Conservation (phyloP, 129 eudicot genomes). For the Tagetes erecta region DNA sequence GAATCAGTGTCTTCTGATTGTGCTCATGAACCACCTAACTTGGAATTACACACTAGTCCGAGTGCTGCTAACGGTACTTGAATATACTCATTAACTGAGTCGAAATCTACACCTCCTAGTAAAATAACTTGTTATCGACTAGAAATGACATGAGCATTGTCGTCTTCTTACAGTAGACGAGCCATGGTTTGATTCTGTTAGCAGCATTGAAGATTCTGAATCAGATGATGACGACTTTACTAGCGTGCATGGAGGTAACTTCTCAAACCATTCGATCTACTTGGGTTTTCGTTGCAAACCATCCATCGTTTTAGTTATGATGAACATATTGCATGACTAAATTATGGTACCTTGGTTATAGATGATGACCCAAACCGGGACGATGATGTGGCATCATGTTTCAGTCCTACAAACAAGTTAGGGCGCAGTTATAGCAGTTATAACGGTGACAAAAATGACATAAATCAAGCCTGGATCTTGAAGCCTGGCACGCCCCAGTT, state of each 20-base stretch:
- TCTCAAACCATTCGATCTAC: constrained; percentile 3
- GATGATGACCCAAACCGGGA: constrained; percentile 46
- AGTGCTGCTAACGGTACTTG: constrained; percentile 53
- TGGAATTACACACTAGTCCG: constrained; percentile 65
- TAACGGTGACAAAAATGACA: constrained; percentile 55
- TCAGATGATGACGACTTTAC: constrained; percentile 83
- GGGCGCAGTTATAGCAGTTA: constrained; percentile 64
- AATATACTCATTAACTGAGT: neutral
- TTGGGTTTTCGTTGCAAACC: constrained; percentile 11
- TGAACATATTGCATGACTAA: neutral
- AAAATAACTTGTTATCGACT: neutral
- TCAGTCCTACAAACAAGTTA: constrained; percentile 43
- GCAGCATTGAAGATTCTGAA: constrained; percentile 66
- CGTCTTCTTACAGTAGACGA: constrained; percentile 61
- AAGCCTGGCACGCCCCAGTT: constrained; percentile 52
- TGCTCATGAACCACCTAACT: constrained; percentile 53
- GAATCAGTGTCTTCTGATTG: constrained; percentile 60
- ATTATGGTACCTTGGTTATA: neutral
- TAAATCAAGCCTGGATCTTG: constrained; percentile 42
- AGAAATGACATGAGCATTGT: constrained; percentile 4
- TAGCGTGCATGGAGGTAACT: constrained; percentile 82
- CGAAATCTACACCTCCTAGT: neutral
- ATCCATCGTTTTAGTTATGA: no score
- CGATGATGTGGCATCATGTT: constrained; percentile 40
- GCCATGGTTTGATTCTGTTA: constrained; percentile 82